Percentiles rank a stretch among this genome's conserved stretches.
Conservation (phyloP, 2,329 filamentous ascomycete genomes). For the Rachicladosporium sp. region DNA sequence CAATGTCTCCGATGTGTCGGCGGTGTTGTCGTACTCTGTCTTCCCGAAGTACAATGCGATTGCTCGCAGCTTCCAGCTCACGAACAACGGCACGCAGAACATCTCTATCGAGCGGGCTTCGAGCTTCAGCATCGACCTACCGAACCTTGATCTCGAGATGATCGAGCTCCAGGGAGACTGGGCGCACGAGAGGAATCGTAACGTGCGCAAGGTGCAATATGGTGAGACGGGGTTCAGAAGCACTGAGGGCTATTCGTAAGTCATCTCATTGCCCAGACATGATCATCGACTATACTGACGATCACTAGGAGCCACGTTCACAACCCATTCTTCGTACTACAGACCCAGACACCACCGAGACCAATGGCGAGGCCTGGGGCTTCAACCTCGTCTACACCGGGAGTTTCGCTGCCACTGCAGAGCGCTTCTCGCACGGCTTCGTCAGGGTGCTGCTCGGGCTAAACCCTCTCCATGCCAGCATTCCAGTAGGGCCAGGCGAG, state of each 20-base stretch:
- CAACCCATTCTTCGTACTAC: slow-evolving; percentile 51
- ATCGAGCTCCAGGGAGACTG: slow-evolving; percentile 52
- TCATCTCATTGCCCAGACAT: no score
- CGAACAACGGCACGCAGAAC: slow-evolving; percentile 42
- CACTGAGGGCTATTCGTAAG: slow-evolving; percentile 45
- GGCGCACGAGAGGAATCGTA: slow-evolving; percentile 45
- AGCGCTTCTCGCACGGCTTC: slow-evolving; percentile 50
- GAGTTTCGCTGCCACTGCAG: slow-evolving; percentile 49
- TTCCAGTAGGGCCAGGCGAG: slow-evolving; percentile 43
- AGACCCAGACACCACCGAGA: slow-evolving; percentile 48
- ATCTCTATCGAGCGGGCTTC: slow-evolving; percentile 46
- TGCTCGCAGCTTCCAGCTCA: slow-evolving; percentile 48
- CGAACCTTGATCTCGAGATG: slow-evolving; percentile 49
- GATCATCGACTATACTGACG: no score
- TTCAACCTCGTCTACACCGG: slow-evolving; percentile 55
- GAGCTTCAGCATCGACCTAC: slow-evolving; percentile 50
- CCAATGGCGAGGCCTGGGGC: slow-evolving; percentile 49
- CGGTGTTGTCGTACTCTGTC: slow-evolving; percentile 50
- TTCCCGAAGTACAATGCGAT: slow-evolving; percentile 51
- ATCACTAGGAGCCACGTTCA: slow-evolving; percentile 26
- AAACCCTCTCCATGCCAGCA: slow-evolving; percentile 49
- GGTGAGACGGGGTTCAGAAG: slow-evolving; percentile 43
- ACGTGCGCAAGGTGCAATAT: slow-evolving; percentile 34
- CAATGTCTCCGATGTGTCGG: slow-evolving; percentile 44
- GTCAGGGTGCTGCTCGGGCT: slow-evolving; percentile 49